These are phyloP conservation scores for Arachis monticola DNA, from an alignment of 331 rosid species.

Conservation along the genomic window DNA sequence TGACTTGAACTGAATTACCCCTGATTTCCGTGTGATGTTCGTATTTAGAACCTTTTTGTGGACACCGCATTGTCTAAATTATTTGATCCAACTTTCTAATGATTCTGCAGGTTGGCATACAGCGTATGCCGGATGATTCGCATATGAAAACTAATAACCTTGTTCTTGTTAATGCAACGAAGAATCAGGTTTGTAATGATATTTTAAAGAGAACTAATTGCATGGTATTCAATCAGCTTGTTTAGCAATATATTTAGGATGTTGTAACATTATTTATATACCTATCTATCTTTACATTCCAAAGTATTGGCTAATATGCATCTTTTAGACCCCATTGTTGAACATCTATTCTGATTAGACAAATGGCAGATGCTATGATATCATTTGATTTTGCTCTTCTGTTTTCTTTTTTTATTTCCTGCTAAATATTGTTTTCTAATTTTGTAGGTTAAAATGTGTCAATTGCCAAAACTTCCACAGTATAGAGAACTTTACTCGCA, in stretches of 20 bases:
- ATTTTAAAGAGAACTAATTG: slow-evolving; percentile 5
- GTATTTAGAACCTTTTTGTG: neutral
- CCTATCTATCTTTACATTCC: slow-evolving; percentile 4
- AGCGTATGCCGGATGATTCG: slow-evolving; percentile 64
- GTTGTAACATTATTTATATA: neutral
- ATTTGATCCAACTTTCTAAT: slow-evolving; percentile 35
- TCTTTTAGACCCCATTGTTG: neutral
- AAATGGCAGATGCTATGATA: slow-evolving; percentile 5
- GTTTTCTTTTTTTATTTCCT: neutral
- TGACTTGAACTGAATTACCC: slow-evolving; percentile 7
- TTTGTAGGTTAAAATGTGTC: slow-evolving; percentile 69
- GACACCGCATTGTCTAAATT: neutral
- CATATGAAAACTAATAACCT: slow-evolving; percentile 65
- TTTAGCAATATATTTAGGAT: neutral
- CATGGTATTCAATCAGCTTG: neutral
- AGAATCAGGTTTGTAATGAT: slow-evolving; percentile 69
- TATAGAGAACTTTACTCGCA: slow-evolving; percentile 67
- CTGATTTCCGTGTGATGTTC: slow-evolving; percentile 16
- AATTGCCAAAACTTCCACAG: slow-evolving; percentile 78
- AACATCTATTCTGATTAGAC: slow-evolving; percentile 3
- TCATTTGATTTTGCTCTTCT: slow-evolving; percentile 25
- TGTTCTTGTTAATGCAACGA: slow-evolving; percentile 58
- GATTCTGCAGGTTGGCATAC: slow-evolving; percentile 80
- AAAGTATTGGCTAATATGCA: neutral
- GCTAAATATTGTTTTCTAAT: neutral